These are phyloP conservation scores for Passalora sequoiae DNA, from an alignment of 2,329 filamentous ascomycete genomes.

Conservation along the genomic window DNA sequence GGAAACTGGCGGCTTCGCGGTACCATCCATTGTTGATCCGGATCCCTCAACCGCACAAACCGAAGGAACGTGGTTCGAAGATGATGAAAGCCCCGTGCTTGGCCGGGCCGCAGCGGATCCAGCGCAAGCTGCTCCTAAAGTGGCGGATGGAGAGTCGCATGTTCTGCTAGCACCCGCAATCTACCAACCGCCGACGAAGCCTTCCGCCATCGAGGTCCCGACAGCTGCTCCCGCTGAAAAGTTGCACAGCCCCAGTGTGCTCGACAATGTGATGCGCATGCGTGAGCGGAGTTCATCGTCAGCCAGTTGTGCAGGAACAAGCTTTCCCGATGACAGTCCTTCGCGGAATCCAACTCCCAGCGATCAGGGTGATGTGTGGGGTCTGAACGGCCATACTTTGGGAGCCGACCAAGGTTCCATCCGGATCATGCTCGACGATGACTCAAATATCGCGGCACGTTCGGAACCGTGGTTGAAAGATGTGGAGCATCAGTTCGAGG, in stretches of 20 bases:
- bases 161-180: slow-evolving; percentile 25
- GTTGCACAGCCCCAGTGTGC: slow-evolving; percentile 25
- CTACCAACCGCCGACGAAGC: slow-evolving; percentile 21
- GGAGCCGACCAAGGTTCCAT: slow-evolving; percentile 31
- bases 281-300: slow-evolving; percentile 29
- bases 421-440: slow-evolving; percentile 34
- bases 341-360: slow-evolving; percentile 24
- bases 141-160: slow-evolving; percentile 10
- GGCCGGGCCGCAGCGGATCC: slow-evolving; percentile 42
- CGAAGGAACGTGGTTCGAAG: slow-evolving; percentile 41
- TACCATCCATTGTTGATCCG: slow-evolving; percentile 12
- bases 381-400: slow-evolving; percentile 18
- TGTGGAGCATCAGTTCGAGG: slow-evolving; percentile 16
- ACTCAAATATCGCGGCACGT: slow-evolving; percentile 15
- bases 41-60: slow-evolving; percentile 34
- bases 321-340: slow-evolving; percentile 32
- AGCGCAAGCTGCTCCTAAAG: slow-evolving; percentile 8
- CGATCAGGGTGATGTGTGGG: slow-evolving; percentile 27
- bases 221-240: slow-evolving; percentile 14
- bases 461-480: slow-evolving; percentile 22
- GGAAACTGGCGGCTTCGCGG: slow-evolving; percentile 22
- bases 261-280: slow-evolving; percentile 33
- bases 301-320: slow-evolving; percentile 27
- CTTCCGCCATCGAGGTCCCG: slow-evolving; percentile 12
- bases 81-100: slow-evolving; percentile 63